Evolutionary conservation across 139 green algal genomes (phyloP).

Genomic region (Picochlorum costavermella): DNA sequence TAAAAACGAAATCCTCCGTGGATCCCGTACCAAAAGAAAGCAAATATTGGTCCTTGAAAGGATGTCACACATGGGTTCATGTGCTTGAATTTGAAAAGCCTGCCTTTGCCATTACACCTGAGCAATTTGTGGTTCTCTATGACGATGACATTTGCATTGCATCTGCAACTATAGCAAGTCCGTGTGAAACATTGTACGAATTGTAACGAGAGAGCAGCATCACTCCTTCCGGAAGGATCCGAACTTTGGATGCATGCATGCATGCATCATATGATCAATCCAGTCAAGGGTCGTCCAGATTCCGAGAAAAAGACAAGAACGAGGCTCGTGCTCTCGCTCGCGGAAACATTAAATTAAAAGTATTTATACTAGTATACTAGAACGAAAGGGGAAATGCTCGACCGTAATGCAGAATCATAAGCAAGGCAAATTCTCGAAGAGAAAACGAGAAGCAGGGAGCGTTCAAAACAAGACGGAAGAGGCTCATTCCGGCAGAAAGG

Average conservation of each 20-base stretch:
- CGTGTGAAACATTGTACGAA: slow-evolving; percentile 34
- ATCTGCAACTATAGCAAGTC: slow-evolving; percentile 33
- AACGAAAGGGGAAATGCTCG: no score
- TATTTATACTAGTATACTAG: no score
- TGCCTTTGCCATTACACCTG: slow-evolving; percentile 48
- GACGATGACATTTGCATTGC: slow-evolving; percentile 57
- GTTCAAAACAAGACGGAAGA: background rate
- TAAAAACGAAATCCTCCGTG: background rate
- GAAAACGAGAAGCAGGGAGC: background rate
- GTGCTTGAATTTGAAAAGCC: slow-evolving; percentile 41
- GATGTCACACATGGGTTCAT: background rate
- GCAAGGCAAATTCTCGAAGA: background rate
- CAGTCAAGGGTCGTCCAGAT: no score
- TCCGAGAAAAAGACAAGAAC: no score
- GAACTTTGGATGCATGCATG: no score
- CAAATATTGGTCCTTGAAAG: slow-evolving; percentile 1
- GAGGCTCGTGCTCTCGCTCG: no score
- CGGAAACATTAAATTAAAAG: no score
- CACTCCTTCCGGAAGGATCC: no score
- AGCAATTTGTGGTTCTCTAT: slow-evolving; percentile 71
- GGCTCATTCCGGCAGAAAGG: no score
- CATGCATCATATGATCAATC: no score
- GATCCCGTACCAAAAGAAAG: slow-evolving; percentile 12
- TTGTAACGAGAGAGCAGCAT: no score
- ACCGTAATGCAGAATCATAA: no score